These are phyloP conservation scores for Choiromyces venosus DNA, from an alignment of 495 filamentous ascomycete species.

Conservation along the genomic window DNA sequence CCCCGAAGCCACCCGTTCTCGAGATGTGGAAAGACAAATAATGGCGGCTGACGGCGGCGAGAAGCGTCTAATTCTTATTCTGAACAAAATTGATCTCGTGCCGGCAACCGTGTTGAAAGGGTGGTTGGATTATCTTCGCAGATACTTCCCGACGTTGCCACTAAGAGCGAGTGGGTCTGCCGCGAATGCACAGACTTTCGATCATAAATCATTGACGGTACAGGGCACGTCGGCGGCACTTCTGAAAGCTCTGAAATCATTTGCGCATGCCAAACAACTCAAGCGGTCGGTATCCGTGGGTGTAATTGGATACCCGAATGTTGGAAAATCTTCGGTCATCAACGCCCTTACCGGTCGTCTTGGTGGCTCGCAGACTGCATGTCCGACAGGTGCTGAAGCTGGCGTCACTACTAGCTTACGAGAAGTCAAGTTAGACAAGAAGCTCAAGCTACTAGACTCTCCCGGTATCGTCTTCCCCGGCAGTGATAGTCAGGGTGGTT, in stretches of 20 bases:
- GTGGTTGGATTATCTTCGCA: conserved; percentile 79
- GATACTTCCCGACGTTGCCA: conserved; percentile 88
- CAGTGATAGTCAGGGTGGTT: conserved; percentile 49
- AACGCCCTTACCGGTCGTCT: conserved; percentile 82
- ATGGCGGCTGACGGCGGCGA: conserved; percentile 75
- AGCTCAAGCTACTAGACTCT: conserved; percentile 88
- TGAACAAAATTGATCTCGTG: conserved; percentile 96
- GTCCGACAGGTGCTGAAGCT: conserved; percentile 85
- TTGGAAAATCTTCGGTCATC: conserved; percentile 95
- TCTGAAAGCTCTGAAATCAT: conserved; percentile 87
- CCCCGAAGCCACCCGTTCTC: conserved; percentile 83
- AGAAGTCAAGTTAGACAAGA: conserved; percentile 89
- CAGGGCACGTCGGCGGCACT: conserved; percentile 80
- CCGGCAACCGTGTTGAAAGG: conserved; percentile 71
- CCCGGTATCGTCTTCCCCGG: conserved; percentile 92
- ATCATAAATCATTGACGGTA: conserved; percentile 81
- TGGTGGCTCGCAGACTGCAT: conserved; percentile 61
- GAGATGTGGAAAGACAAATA: conserved; percentile 81
- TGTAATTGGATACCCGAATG: conserved; percentile 94
- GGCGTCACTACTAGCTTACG: conserved; percentile 86
- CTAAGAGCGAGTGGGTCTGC: conserved; percentile 79
- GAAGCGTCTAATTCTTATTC: conserved; percentile 84
- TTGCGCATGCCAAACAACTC: conserved; percentile 73
- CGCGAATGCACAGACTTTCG: conserved; percentile 81
- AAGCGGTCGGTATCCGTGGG: conserved; percentile 88